These are phyloP conservation scores for Sanghuangporus sanghuang DNA, from an alignment of 1,284 basidiomycete genomes.

Conservation along the genomic window DNA sequence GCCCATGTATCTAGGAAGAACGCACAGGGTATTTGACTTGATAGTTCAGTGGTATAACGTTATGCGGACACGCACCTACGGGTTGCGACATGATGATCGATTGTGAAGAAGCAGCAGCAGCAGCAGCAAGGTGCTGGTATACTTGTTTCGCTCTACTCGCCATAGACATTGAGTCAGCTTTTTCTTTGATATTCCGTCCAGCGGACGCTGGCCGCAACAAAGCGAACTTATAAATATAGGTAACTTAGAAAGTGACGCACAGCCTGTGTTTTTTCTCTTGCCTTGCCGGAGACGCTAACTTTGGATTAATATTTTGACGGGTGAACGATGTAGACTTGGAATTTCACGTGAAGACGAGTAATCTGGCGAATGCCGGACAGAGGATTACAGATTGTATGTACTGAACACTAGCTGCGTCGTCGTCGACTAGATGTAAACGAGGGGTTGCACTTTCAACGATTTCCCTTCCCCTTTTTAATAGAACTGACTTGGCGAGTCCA, in stretches of 20 bases:
- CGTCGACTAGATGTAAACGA: neutral
- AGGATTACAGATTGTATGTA: neutral
- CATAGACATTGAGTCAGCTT: slow-evolving; percentile 30
- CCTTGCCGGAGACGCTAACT: neutral
- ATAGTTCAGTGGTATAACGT: neutral
- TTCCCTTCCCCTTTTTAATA: neutral
- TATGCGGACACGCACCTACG: slow-evolving; percentile 38
- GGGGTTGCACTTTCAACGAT: neutral
- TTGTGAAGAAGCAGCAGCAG: slow-evolving; percentile 13
- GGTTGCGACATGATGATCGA: slow-evolving; percentile 34
- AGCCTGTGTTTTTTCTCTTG: neutral
- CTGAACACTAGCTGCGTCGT: neutral
- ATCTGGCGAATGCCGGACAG: neutral
- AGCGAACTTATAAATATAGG: neutral
- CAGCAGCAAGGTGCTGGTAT: slow-evolving; percentile 33
- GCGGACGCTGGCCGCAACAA: neutral
- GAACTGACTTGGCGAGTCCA: neutral
- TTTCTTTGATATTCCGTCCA: neutral
- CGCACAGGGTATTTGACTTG: neutral
- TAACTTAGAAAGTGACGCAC: neutral
- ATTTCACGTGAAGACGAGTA: neutral
- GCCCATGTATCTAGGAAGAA: slow-evolving; percentile 58
- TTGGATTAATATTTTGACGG: neutral
- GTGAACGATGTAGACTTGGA: neutral
- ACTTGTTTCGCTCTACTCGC: slow-evolving; percentile 51